Base-by-base conservation (phyloP, 176 grass and related monocot species). In the Lolium perenne region DNA sequence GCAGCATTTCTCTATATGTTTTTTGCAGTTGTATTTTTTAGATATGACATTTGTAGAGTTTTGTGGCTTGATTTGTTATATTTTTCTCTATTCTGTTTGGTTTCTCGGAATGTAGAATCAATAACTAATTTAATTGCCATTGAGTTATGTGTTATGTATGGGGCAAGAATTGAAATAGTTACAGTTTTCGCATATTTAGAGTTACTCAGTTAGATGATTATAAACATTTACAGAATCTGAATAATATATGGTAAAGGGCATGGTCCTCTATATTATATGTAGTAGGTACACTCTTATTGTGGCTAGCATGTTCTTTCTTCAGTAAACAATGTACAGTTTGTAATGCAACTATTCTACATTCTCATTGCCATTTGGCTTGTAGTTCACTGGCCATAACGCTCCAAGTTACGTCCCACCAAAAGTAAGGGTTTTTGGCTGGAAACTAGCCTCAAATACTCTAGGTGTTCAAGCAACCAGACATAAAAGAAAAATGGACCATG, bases 231-330 rank as follows among this genome's bases (percentile, higher is more conserved):
- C 20, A 71, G 26, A 53, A 86, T 81, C 41, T 71, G 62, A 76
- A 87, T 61, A 83, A 79, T 80, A 83, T 83, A 66, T 83, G 63
- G 53, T 78, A 53, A 62, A 54, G 16, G 63, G 60, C 22, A 79
- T 70, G 50, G 23, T 54, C 32, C 22, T 87, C 32, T 88, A 41
- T 80, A 48, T 59, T 86, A 80, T 76, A 86, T 55, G 54, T 77
- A 60, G 75, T 86, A 69, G 88, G 92, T 90, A 85, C 64, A 85
- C 64, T 84, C 80, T 87, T 89, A 76, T 88, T 76, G 83, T 84
- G 68, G 71, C 78, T 74, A 79, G 85, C 82, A 92, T 81, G 84
- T 94, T 91, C 62, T 79, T 75, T 74, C 56, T 26, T 84, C 69
- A 67, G 43, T 40, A 86, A 79, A 83, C 50, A 91, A 84, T 80